phyloP scores from a whole-genome alignment of 352 stramenopile genomes.

The Phytophthora tubulina region DNA sequence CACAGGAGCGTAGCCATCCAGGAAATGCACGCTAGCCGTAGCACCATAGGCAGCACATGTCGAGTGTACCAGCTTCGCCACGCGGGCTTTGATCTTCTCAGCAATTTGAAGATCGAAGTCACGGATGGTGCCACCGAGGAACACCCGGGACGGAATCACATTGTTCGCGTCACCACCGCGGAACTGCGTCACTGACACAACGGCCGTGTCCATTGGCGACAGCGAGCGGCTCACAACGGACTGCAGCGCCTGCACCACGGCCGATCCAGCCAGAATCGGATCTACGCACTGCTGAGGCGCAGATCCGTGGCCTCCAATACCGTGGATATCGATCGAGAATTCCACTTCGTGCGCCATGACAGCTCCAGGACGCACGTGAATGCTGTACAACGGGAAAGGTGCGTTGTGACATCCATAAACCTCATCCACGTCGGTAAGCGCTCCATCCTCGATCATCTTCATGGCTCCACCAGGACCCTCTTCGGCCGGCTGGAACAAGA shows the following conservation, averaged over 20 bases:
- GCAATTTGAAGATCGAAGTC: slow-evolving; percentile 91
- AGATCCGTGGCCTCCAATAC: slow-evolving; percentile 95
- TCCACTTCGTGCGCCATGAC: slow-evolving; percentile 94
- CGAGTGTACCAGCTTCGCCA: slow-evolving; percentile 88
- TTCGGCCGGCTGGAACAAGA: slow-evolving; percentile 98
- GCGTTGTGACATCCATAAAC: slow-evolving; percentile 95
- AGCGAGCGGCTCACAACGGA: slow-evolving; percentile 92
- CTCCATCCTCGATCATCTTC: slow-evolving; percentile 94
- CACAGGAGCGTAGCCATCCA: slow-evolving; percentile 79
- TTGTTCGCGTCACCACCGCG: slow-evolving; percentile 95
- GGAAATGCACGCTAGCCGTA: slow-evolving; percentile 67
- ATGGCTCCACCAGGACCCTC: slow-evolving; percentile 92
- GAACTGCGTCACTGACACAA: slow-evolving; percentile 94
- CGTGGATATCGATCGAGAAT: slow-evolving; percentile 93
- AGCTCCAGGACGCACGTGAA: slow-evolving; percentile 90
- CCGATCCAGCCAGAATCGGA: slow-evolving; percentile 91
- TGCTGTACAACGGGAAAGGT: slow-evolving; percentile 89
- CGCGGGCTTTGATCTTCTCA: slow-evolving; percentile 81
- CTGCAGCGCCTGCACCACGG: slow-evolving; percentile 94
- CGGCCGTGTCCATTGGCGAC: slow-evolving; percentile 92
- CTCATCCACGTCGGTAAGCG: slow-evolving; percentile 87
- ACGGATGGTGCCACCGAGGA: slow-evolving; percentile 93
- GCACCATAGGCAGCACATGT: slow-evolving; percentile 87
- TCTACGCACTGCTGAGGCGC: slow-evolving; percentile 93
- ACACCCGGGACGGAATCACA: slow-evolving; percentile 91